These are phyloP conservation scores for Chytriomyces sp. DNA, from an alignment of 192 early-diverging fungal genomes.

Conservation along the genomic window DNA sequence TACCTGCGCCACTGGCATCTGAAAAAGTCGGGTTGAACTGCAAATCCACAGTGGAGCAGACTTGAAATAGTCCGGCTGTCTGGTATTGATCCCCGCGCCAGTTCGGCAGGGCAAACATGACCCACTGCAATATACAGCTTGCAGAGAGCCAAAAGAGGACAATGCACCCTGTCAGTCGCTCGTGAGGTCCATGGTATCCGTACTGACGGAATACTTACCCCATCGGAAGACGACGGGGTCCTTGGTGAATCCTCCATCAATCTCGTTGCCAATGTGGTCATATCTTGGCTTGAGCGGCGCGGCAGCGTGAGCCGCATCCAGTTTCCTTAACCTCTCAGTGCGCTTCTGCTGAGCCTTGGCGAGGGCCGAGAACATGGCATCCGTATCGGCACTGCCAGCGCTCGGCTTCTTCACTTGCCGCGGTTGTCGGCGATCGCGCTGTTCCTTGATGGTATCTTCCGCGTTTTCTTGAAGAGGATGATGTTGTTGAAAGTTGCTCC, in stretches of 20 bases:
- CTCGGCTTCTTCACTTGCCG: neutral
- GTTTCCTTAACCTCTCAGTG: neutral
- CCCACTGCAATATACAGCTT: neutral
- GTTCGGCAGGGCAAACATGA: neutral
- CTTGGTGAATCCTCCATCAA: neutral
- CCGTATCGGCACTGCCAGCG: neutral
- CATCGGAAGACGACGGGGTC: neutral
- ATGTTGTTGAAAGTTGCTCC: too few relatives aligned
- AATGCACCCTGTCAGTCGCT: neutral
- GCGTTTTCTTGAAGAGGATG: too few relatives aligned
- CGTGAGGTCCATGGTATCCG: neutral
- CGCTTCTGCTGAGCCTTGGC: neutral
- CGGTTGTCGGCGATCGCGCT: too few relatives aligned
- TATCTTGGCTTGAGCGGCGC: neutral
- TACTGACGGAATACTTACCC: neutral
- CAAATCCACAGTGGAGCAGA: slow-evolving; percentile 1
- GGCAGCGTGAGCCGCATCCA: neutral
- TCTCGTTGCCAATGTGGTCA: neutral
- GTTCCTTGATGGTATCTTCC: too few relatives aligned
- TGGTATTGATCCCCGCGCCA: slow-evolving; percentile 7
- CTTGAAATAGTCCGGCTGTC: neutral
- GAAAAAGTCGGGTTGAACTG: slow-evolving; percentile 8
- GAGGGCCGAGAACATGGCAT: neutral
- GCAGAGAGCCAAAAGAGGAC: neutral
- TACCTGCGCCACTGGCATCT: neutral